These are phyloP conservation scores for Nitzschia putrida DNA, from an alignment of 108 stramenopile species.

Conservation along the genomic window DNA sequence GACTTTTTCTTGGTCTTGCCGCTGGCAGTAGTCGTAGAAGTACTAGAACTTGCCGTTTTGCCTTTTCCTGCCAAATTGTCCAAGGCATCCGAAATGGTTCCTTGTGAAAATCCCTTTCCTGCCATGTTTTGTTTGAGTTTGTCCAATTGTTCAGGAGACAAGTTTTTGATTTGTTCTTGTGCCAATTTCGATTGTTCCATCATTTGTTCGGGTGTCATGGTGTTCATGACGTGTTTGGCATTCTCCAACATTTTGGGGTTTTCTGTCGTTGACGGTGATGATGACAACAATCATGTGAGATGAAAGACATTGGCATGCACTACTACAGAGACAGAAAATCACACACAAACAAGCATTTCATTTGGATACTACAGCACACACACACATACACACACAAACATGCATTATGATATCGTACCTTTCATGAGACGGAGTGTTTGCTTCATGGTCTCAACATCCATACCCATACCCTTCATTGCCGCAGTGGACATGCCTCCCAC, in stretches of 20 bases:
- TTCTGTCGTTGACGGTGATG: conserved; percentile 14
- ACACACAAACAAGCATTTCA: too few species aligned
- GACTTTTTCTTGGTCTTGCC: conserved; percentile 4
- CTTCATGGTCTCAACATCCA: conserved; percentile 64
- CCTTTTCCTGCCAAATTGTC: conserved; percentile 24
- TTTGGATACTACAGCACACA: too few species aligned
- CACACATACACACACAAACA: too few species aligned
- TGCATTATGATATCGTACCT: conserved; percentile 8
- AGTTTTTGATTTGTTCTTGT: conserved; percentile 55
- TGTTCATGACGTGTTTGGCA: conserved; percentile 64
- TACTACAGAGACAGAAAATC: too few species aligned
- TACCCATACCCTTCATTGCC: conserved; percentile 66
- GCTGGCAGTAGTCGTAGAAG: neutral
- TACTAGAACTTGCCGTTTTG: neutral
- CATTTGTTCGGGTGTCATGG: conserved; percentile 64
- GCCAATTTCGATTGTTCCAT: conserved; percentile 56
- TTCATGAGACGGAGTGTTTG: conserved; percentile 76
- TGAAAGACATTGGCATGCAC: too few species aligned
- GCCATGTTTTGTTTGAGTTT: conserved; percentile 48
- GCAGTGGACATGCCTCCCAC: conserved; percentile 1
- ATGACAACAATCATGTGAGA: too few species aligned
- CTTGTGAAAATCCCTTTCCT: conserved; percentile 7
- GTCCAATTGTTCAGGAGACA: conserved; percentile 59
- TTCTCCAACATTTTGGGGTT: conserved; percentile 68
- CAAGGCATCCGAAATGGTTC: conserved; percentile 31